These are phyloP conservation scores for Neobulgaria alba DNA, from an alignment of 2,329 filamentous ascomycete species.

Conservation along the genomic window DNA sequence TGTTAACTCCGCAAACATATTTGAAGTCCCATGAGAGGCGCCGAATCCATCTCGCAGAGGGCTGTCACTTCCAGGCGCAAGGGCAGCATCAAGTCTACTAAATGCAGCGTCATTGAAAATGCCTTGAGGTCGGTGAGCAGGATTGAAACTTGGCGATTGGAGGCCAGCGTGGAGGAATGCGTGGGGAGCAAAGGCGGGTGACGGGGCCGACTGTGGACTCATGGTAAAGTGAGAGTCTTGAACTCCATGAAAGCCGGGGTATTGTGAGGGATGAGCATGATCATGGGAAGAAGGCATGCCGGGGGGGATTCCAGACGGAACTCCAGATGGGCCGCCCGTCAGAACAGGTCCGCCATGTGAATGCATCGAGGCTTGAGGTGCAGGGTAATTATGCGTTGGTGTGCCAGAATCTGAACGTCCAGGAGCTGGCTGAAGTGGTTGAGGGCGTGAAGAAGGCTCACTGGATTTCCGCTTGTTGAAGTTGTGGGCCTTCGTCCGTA, in stretches of 20 bases:
- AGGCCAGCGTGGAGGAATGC: conserved; percentile 23
- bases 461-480: conserved; percentile 28
- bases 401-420: conserved; percentile 26
- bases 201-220: conserved; percentile 14
- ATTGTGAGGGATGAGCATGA: conserved; percentile 23
- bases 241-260: conserved; percentile 12
- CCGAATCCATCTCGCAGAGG: conserved; percentile 23
- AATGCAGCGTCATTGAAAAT: conserved; percentile 24
- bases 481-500: conserved; percentile 26
- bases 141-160: conserved; percentile 17
- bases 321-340: conserved; percentile 20
- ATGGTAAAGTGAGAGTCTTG: conserved; percentile 24
- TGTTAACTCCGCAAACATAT: conserved; percentile 28
- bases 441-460: conserved; percentile 24
- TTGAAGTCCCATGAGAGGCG: conserved; percentile 16
- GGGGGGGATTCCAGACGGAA: no score
- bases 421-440: conserved; percentile 25
- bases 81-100: conserved; percentile 21
- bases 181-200: conserved; percentile 26
- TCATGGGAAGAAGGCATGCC: conserved; percentile 20
- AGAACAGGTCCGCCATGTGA: conserved; percentile 20
- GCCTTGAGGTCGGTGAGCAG: conserved; percentile 12
- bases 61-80: conserved; percentile 16
- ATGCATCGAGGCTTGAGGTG: conserved; percentile 15
- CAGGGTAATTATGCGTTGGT: conserved; percentile 22